A percentile compares a stretch with the other conserved stretches of the same genome.
Conservation (phyloP, 345 rosid species). For the Sisymbrium altissimum region DNA sequence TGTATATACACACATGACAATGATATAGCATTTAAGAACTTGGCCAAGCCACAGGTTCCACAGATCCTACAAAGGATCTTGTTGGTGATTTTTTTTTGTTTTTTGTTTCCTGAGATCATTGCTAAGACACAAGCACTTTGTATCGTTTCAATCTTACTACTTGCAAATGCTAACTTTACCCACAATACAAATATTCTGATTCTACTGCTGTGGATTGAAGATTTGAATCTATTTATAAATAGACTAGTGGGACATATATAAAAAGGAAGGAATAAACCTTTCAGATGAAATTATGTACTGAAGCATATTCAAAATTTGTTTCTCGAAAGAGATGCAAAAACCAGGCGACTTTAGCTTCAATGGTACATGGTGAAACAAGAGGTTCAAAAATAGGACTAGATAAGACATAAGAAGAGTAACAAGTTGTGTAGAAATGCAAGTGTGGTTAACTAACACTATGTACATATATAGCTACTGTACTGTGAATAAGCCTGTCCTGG, state of each 20-base stretch:
- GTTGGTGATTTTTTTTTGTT: background rate
- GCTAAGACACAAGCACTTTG: slow-evolving; percentile 4
- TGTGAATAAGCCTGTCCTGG: background rate
- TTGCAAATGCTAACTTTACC: background rate
- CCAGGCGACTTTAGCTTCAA: background rate
- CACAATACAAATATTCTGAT: background rate
- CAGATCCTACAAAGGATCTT: background rate
- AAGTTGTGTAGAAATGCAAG: no score
- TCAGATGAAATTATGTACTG: background rate
- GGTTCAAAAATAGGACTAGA: no score
- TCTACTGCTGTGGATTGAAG: background rate
- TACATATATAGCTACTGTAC: no score
- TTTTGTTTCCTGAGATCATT: background rate
- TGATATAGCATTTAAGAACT: background rate
- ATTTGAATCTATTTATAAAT: no score
- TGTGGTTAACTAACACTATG: no score
- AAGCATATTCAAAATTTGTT: background rate
- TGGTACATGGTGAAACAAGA: background rate
- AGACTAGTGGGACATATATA: background rate
- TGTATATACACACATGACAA: slow-evolving; percentile 20
- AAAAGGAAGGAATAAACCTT: background rate
- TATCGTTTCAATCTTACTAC: background rate
- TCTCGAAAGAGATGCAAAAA: background rate
- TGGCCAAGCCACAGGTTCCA: background rate
- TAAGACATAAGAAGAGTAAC: no score